Evolutionary conservation across 2,329 filamentous ascomycete species (phyloP).

Genomic region (Fusarium circinatum): DNA sequence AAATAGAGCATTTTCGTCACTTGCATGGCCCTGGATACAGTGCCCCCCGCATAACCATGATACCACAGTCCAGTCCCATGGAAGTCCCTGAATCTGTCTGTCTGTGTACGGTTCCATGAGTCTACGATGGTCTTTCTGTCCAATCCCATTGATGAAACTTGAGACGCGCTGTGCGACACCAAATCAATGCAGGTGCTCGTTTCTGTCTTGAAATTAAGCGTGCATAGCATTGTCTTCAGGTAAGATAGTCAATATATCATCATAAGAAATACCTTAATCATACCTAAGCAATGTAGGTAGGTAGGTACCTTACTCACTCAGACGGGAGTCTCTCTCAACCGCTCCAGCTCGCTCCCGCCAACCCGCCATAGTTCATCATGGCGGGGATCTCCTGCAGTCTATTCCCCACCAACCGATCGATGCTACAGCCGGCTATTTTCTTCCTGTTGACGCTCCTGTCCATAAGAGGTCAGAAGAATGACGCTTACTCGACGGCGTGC

Average conservation of each 20-base stretch:
- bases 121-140: background rate
- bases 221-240: background rate
- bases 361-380: constrained; percentile 32
- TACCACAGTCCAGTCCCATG: constrained; percentile 36
- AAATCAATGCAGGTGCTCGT: constrained; percentile 4
- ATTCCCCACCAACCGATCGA: constrained; percentile 43
- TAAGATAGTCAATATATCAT: background rate
- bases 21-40: constrained; percentile 35
- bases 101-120: constrained; percentile 7
- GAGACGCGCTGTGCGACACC: constrained; percentile 14
- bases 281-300: too few species aligned
- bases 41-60: constrained; percentile 43
- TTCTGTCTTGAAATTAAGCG: background rate
- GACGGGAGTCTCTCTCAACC: constrained; percentile 2
- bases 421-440: constrained; percentile 17
- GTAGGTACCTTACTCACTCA: background rate
- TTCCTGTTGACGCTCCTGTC: constrained; percentile 28
- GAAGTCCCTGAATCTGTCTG: background rate
- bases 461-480: constrained; percentile 42
- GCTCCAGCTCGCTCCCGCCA: constrained; percentile 13
- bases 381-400: constrained; percentile 36
- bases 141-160: constrained; percentile 9
- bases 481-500: constrained; percentile 45
- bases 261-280: background rate
- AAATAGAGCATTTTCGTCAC: constrained; percentile 21